Evolutionary conservation across 192 early-diverging fungal species (phyloP).

Genomic region (Geranomyces variabilis): DNA sequence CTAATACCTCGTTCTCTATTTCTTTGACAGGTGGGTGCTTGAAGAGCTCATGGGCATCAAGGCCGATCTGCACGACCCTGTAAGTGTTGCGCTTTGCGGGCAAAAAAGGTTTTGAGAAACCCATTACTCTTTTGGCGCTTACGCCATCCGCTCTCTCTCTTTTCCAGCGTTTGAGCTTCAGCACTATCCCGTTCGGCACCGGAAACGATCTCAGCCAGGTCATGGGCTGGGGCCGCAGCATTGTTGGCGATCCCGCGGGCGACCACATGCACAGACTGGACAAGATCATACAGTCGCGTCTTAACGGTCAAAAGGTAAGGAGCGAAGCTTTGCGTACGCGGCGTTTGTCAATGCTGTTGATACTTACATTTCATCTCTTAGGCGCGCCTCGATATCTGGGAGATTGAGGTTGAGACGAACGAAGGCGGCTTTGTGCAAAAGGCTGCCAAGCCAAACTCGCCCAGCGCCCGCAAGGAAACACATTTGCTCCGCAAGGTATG

Average conservation of each 20-base stretch:
- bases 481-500: slow-evolving; percentile 38
- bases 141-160: too few relatives aligned
- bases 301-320: slow-evolving; percentile 57
- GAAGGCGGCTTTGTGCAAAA: slow-evolving; percentile 64
- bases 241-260: slow-evolving; percentile 57
- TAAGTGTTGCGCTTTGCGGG: not conserved
- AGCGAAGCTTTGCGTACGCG: too few relatives aligned
- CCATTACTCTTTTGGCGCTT: not conserved
- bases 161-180: slow-evolving; percentile 4
- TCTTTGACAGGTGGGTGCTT: not conserved
- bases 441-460: slow-evolving; percentile 45
- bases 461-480: slow-evolving; percentile 4
- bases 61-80: slow-evolving; percentile 52
- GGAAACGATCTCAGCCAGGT: slow-evolving; percentile 76
- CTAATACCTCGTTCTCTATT: slow-evolving; percentile 39
- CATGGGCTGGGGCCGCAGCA: slow-evolving; percentile 73
- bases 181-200: slow-evolving; percentile 74
- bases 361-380: too few relatives aligned
- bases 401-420: slow-evolving; percentile 59
- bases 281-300: slow-evolving; percentile 54
- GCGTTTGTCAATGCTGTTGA: too few relatives aligned
- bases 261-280: slow-evolving; percentile 57
- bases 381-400: slow-evolving; percentile 71
- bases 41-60: slow-evolving; percentile 38
- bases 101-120: not conserved